Evolutionary conservation across 2,329 filamentous ascomycete species (phyloP).

Genomic region (Phialocephala subalpina): DNA sequence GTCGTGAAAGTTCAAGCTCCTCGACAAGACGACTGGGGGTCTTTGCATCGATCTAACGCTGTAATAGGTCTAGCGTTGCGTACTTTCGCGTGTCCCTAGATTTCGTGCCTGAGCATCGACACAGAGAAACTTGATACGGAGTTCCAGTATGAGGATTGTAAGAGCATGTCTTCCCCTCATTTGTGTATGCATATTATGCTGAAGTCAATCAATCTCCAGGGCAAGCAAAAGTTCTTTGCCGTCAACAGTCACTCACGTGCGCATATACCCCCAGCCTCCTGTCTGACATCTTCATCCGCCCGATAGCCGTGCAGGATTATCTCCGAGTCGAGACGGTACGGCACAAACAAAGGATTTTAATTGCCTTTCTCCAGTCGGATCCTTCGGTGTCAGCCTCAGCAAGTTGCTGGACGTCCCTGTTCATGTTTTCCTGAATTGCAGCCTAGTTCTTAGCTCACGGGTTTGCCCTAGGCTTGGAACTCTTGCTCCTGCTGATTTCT

Average conservation of each 20-base stretch:
- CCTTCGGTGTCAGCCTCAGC: not conserved
- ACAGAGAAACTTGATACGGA: not conserved
- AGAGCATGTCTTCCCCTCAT: not conserved
- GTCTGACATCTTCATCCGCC: not conserved
- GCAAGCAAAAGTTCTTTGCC: not conserved
- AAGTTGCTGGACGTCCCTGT: not conserved
- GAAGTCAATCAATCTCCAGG: not conserved
- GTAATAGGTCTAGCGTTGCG: not conserved
- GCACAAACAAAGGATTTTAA: not conserved
- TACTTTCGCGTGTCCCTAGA: not conserved
- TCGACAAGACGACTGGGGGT: not conserved
- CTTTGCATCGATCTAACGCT: not conserved
- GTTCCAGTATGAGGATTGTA: not conserved
- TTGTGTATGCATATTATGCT: not conserved
- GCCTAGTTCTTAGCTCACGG: not conserved
- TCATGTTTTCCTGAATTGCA: not conserved
- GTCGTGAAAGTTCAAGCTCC: conserved; percentile 7
- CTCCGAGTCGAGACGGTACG: not conserved
- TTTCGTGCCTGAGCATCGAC: conserved; percentile 6
- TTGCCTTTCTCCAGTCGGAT: not conserved
- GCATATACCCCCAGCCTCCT: not conserved
- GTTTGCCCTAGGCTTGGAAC: not conserved
- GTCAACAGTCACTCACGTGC: not conserved
- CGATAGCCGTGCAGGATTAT: not conserved
- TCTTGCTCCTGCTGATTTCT: not conserved